Evolutionary conservation across 768 basidiomycete genomes (phyloP).

Genomic region (Boletellus emodensis): DNA sequence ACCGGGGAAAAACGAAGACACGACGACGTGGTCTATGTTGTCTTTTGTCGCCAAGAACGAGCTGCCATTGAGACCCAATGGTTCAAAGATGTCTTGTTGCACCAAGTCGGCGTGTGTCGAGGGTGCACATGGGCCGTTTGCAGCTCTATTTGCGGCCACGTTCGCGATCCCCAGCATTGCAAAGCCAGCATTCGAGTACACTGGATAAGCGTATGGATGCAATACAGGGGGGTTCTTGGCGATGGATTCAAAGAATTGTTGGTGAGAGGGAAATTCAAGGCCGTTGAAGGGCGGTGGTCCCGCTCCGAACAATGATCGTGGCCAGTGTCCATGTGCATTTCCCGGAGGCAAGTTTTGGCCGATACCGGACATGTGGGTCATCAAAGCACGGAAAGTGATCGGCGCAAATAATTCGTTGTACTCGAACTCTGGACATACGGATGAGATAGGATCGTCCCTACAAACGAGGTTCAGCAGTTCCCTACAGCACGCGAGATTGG

Average conservation of each 20-base stretch:
- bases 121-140: constrained; percentile 13
- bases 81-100: constrained; percentile 47
- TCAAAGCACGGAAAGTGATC: constrained; percentile 39
- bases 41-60: constrained; percentile 39
- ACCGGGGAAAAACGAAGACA: constrained; percentile 33
- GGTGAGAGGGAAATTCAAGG: constrained; percentile 29
- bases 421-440: constrained; percentile 20
- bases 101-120: constrained; percentile 42
- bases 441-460: constrained; percentile 47
- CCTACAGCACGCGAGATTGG: background rate
- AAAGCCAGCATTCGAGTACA: constrained; percentile 40
- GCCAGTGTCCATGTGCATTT: constrained; percentile 36
- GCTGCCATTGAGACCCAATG: constrained; percentile 40
- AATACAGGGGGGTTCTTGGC: constrained; percentile 37
- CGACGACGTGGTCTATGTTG: constrained; percentile 36
- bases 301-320: constrained; percentile 26
- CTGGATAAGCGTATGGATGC: constrained; percentile 41
- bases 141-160: constrained; percentile 30
- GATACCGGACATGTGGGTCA: constrained; percentile 36
- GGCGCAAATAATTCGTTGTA: constrained; percentile 24
- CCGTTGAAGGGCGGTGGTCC: constrained; percentile 30
- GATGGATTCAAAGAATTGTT: constrained; percentile 35
- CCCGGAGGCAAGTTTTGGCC: constrained; percentile 37
- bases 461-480: background rate
- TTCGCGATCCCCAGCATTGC: constrained; percentile 34